Percentiles rank a stretch among this genome's conserved stretches.
Conservation (phyloP, 2,329 filamentous ascomycete genomes). For the Stemphylium vesicarium region DNA sequence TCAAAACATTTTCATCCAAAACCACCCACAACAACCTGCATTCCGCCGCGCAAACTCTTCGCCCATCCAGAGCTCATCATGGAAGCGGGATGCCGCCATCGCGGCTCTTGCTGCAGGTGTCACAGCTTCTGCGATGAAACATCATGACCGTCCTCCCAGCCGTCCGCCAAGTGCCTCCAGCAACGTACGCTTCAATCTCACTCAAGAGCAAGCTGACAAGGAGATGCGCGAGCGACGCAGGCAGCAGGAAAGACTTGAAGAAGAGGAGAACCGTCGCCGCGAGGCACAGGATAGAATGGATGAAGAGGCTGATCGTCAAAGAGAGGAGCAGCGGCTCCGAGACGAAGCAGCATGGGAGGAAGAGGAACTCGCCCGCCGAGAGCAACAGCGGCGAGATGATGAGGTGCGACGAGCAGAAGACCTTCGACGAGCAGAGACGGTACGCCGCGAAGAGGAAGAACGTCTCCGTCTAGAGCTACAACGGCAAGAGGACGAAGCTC, state of each 20-base stretch:
- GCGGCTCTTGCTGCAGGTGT: conserved; percentile 53
- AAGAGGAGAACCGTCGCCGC: conserved; percentile 30
- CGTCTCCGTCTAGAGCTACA: conserved; percentile 8
- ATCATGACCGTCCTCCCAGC: conserved; percentile 16
- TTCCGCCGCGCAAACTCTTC: conserved; percentile 56
- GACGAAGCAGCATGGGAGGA: conserved; percentile 30
- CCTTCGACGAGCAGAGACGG: conserved; percentile 21
- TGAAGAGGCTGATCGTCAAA: conserved; percentile 35
- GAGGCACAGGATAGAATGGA: conserved; percentile 32
- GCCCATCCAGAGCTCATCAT: conserved; percentile 50
- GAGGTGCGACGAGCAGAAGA: conserved; percentile 23
- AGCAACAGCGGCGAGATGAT: conserved; percentile 29
- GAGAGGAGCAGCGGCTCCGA: conserved; percentile 28
- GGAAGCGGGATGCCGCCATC: conserved; percentile 52
- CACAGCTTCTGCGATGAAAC: conserved; percentile 43
- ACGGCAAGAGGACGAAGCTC: conserved; percentile 5
- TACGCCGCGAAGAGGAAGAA: conserved; percentile 29
- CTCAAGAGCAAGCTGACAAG: conserved; percentile 61
- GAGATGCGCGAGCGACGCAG: conserved; percentile 50
- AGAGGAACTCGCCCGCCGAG: conserved; percentile 22
- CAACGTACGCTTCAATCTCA: conserved; percentile 64
- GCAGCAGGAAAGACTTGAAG: conserved; percentile 39
- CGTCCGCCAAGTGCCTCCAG: conserved; percentile 43
- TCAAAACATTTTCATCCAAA: conserved; percentile 31
- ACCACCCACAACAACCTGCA: conserved; percentile 26